These are phyloP conservation scores for Sanguinoderma infundibulare DNA, from an alignment of 1,284 basidiomycete genomes.

Conservation along the genomic window DNA sequence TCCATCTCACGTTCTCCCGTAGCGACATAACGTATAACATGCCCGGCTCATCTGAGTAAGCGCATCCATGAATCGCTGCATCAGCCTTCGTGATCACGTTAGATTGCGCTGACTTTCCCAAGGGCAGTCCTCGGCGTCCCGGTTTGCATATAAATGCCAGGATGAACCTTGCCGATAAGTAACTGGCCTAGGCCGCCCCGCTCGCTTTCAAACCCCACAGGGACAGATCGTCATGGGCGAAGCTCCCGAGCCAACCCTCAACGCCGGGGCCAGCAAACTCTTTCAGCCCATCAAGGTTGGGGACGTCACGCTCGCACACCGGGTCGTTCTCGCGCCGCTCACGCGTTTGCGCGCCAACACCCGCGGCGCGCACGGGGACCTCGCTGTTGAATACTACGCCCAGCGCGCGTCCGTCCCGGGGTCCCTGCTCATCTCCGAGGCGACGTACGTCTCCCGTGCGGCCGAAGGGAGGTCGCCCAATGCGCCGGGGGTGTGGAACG, in stretches of 20 bases:
- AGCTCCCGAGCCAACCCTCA: neutral
- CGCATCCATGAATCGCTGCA: no score
- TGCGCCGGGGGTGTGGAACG: conserved; percentile 47
- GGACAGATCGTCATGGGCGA: neutral
- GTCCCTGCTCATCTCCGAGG: conserved; percentile 54
- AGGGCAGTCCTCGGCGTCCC: neutral
- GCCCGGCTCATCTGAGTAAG: neutral
- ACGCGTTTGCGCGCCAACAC: conserved; percentile 42
- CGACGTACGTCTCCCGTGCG: conserved; percentile 43
- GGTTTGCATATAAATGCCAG: neutral
- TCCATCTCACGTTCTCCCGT: neutral
- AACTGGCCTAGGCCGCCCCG: neutral
- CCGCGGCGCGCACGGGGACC: conserved; percentile 29
- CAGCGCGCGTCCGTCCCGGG: conserved; percentile 50
- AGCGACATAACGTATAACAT: no score
- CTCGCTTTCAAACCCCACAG: neutral
- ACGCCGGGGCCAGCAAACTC: conserved; percentile 32
- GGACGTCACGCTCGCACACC: conserved; percentile 42
- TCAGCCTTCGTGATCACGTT: neutral
- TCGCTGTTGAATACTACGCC: conserved; percentile 48
- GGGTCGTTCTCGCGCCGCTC: conserved; percentile 52
- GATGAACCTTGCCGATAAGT: no score
- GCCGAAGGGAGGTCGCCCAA: conserved; percentile 40
- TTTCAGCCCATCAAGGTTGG: conserved; percentile 52
- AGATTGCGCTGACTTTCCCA: neutral